Conservation (phyloP, 1,284 basidiomycete species). For the Apiotrichum sp. region DNA sequence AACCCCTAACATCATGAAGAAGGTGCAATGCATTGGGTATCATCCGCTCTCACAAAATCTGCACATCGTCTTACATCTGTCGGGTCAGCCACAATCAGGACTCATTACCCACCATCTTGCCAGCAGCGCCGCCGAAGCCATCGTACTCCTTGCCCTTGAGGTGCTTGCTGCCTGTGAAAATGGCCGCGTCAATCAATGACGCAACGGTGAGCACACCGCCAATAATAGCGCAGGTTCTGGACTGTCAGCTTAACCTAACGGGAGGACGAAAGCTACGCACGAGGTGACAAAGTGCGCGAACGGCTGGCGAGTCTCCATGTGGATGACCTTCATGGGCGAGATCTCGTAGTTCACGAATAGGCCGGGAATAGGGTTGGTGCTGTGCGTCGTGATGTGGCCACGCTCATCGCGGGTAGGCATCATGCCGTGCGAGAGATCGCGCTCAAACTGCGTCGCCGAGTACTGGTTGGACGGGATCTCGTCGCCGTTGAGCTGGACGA, state of each 20-base stretch:
- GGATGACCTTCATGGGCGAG: constrained; percentile 88
- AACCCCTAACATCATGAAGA: neutral
- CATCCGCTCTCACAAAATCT: neutral
- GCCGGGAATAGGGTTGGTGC: constrained; percentile 69
- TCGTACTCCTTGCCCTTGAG: constrained; percentile 29
- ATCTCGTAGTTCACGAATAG: constrained; percentile 97
- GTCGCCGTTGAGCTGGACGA: constrained; percentile 70
- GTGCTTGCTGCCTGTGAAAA: constrained; percentile 56
- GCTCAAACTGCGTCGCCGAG: constrained; percentile 91
- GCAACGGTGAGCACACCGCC: constrained; percentile 95
- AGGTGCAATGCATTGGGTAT: constrained; percentile 1
- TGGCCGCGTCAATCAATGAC: constrained; percentile 77
- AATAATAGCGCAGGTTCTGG: constrained; percentile 90
- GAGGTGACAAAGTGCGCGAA: constrained; percentile 97
- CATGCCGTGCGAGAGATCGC: constrained; percentile 63
- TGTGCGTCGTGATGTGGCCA: constrained; percentile 69
- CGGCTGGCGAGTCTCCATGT: constrained; percentile 82
- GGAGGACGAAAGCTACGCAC: constrained; percentile 51
- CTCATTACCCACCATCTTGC: constrained; percentile 41
- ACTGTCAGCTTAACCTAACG: neutral
- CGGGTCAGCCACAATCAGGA: neutral
- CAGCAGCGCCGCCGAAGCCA: constrained; percentile 36
- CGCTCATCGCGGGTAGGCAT: constrained; percentile 55
- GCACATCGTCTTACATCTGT: constrained; percentile 2
- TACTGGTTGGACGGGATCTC: constrained; percentile 61